Percentiles rank a stretch among this genome's conserved stretches.
Evolutionary conservation across 2,329 filamentous ascomycete species (phyloP).

Genomic region (Epicoccum nigrum): DNA sequence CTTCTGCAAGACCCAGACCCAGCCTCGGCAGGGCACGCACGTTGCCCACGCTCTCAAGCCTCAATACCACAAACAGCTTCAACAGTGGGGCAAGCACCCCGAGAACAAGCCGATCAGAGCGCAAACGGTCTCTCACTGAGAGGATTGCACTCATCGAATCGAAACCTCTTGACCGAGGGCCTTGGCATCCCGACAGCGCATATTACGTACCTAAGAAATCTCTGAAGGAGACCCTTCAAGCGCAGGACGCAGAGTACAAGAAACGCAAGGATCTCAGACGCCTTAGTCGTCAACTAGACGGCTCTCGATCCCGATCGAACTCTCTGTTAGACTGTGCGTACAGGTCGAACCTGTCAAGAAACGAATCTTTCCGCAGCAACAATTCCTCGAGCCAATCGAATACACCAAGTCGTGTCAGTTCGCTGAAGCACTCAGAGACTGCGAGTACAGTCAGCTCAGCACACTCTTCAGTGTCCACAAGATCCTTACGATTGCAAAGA

Average conservation of each 20-base stretch:
- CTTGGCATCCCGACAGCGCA: conserved; percentile 14
- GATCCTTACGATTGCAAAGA: conserved; percentile 15
- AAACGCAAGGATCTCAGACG: conserved; percentile 12
- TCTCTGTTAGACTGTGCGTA: conserved; percentile 18
- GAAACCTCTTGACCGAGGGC: conserved; percentile 7
- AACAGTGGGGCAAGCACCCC: conserved; percentile 1
- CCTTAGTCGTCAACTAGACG: conserved; percentile 29
- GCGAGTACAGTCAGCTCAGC: conserved; percentile 17
- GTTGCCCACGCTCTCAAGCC: conserved; percentile 3
- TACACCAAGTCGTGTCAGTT: conserved; percentile 3
- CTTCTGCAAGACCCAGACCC: conserved; percentile 17
- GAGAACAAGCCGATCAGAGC: conserved; percentile 1
- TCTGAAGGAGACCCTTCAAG: conserved; percentile 7
- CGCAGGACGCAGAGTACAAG: conserved; percentile 7
- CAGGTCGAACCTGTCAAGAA: conserved; percentile 6
- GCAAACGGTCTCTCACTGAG: conserved; percentile 11
- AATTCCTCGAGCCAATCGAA: background rate
- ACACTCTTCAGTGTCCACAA: conserved; percentile 15
- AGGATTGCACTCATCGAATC: conserved; percentile 9
- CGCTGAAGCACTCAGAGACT: conserved; percentile 13
- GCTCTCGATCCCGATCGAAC: conserved; percentile 26
- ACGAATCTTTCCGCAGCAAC: conserved; percentile 13
- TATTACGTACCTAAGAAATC: conserved; percentile 15
- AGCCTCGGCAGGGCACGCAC: conserved; percentile 18
- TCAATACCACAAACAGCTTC: background rate